Percentiles rank a stretch among this genome's conserved stretches.
Conservation (phyloP, 345 rosid genomes). For the Brassica napus region Da-Ae NC_063434.1:10835501-10836000, state of each 20-base stretch:
- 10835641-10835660: constrained; percentile 16
- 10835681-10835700: constrained; percentile 8
- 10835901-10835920: constrained; percentile 21
- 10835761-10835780: constrained; percentile 45
- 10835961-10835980: neutral
- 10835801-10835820: constrained; percentile 39
- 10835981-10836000: too few species aligned
- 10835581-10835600: constrained; percentile 3
- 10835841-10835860: constrained; percentile 16
- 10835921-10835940: constrained; percentile 34
- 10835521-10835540: too few species aligned
- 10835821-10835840: constrained; percentile 39
- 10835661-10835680: neutral
- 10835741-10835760: constrained; percentile 27
- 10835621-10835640: constrained; percentile 25
- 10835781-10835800: constrained; percentile 46
- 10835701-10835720: constrained; percentile 8
- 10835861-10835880: constrained; percentile 20
- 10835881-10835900: constrained; percentile 35
- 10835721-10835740: constrained; percentile 1
- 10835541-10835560: too few species aligned
- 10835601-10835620: constrained; percentile 12
- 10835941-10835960: constrained; percentile 18
- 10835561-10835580: neutral
- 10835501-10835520: too few species aligned